Evolutionary conservation across 208 protist genomes (phyloP).

Genomic region (Wallacemonas collosoma): DNA sequence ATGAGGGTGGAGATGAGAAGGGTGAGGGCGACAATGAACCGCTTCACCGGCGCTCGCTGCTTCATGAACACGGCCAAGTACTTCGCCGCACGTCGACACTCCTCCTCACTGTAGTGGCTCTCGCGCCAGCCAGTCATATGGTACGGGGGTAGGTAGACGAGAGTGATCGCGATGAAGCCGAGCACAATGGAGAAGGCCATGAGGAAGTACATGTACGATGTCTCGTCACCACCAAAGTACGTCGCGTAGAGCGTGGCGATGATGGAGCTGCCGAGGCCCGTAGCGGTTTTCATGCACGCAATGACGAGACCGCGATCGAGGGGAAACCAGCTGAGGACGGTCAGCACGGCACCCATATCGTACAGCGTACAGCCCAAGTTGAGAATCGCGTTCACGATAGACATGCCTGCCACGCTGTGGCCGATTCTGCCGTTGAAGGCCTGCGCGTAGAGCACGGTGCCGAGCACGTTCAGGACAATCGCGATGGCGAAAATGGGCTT

Average conservation of each 20-base stretch:
- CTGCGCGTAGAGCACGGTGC: slow-evolving; percentile 37
- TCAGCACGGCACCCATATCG: slow-evolving; percentile 55
- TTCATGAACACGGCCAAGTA: slow-evolving; percentile 40
- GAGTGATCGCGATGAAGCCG: slow-evolving; percentile 28
- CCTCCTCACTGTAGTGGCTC: slow-evolving; percentile 39
- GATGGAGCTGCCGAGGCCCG: slow-evolving; percentile 41
- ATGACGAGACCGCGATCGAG: slow-evolving; percentile 48
- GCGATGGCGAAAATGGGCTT: slow-evolving; percentile 47
- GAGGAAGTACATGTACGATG: slow-evolving; percentile 51
- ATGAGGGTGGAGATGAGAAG: slow-evolving; percentile 39
- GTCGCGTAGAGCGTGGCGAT: slow-evolving; percentile 40
- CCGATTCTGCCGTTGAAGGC: slow-evolving; percentile 41
- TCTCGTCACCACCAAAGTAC: slow-evolving; percentile 39
- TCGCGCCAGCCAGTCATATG: slow-evolving; percentile 44
- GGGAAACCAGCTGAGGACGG: slow-evolving; percentile 53
- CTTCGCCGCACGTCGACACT: slow-evolving; percentile 21
- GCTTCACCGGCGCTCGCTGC: slow-evolving; percentile 31
- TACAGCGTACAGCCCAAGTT: slow-evolving; percentile 49
- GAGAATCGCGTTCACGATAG: slow-evolving; percentile 50
- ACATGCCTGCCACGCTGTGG: slow-evolving; percentile 39
- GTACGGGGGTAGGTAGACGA: slow-evolving; percentile 44
- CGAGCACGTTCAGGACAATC: slow-evolving; percentile 35
- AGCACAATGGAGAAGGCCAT: slow-evolving; percentile 31
- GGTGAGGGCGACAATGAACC: slow-evolving; percentile 36
- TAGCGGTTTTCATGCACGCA: slow-evolving; percentile 45